Evolutionary conservation across 129 eudicot species (phyloP).

Genomic region (Tagetes erecta): DNA sequence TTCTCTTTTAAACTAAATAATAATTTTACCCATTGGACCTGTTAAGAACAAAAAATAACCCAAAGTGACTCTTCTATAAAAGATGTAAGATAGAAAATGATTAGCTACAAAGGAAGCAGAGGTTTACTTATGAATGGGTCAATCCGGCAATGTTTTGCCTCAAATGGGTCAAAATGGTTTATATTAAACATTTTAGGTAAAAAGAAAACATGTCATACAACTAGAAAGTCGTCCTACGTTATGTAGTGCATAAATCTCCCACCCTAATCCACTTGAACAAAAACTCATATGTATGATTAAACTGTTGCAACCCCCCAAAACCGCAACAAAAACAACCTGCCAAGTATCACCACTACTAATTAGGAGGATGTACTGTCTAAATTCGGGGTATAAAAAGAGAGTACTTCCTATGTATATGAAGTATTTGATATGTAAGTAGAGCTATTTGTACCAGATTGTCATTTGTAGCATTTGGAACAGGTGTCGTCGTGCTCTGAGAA

Average conservation of each 20-base stretch:
- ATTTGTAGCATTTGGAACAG: slow-evolving; percentile 48
- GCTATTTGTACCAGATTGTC: slow-evolving; percentile 37
- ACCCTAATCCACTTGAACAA: too few relatives aligned
- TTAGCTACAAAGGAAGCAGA: not conserved
- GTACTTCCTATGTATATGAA: too few relatives aligned
- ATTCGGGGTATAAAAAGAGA: too few relatives aligned
- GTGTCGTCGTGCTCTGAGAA: too few relatives aligned
- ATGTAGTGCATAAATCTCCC: not conserved
- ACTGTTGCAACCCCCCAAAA: not conserved
- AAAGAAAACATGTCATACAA: not conserved
- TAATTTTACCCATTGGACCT: slow-evolving; percentile 2
- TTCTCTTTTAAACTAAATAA: not conserved
- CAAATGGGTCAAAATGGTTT: not conserved
- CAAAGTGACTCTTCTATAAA: not conserved
- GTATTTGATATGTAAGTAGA: too few relatives aligned
- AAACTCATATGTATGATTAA: not conserved
- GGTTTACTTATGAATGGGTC: not conserved
- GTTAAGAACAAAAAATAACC: not conserved
- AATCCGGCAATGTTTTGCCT: slow-evolving; percentile 35
- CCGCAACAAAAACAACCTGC: too few relatives aligned
- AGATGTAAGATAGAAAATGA: not conserved
- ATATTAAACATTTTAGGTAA: not conserved
- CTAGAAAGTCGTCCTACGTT: not conserved
- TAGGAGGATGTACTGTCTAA: too few relatives aligned
- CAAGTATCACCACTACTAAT: too few relatives aligned